Evolutionary conservation across 176 grass and related monocot species (phyloP).

Genomic region (Melocanna baccifera): DNA sequence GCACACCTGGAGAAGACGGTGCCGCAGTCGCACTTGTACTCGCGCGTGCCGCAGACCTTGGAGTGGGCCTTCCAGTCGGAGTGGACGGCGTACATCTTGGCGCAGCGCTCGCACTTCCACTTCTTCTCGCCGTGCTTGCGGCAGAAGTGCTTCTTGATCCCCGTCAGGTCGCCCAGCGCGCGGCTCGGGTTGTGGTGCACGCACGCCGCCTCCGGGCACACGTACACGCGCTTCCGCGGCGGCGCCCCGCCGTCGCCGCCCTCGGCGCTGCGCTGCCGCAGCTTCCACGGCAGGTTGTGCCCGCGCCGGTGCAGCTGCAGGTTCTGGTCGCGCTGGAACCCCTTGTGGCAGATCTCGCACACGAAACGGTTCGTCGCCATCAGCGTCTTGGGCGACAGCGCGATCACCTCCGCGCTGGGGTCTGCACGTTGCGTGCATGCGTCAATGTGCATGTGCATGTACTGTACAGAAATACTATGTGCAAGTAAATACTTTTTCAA

Average conservation of each 20-base stretch:
- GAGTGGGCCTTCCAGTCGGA: conserved; percentile 99
- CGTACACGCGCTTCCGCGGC: conserved; percentile 55
- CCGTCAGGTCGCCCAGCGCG: conserved; percentile 75
- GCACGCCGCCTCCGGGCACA: conserved; percentile 65
- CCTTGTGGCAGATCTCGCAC: conserved; percentile 96
- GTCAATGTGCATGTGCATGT: not conserved
- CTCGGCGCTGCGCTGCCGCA: conserved; percentile 39
- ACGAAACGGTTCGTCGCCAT: conserved; percentile 86
- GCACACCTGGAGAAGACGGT: conserved; percentile 91
- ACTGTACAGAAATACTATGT: not conserved
- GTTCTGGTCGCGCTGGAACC: conserved; percentile 93
- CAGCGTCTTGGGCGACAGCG: conserved; percentile 73
- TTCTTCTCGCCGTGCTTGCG: conserved; percentile 89
- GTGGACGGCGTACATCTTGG: conserved; percentile 90
- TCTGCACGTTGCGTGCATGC: conserved; percentile 25
- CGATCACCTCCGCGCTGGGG: conserved; percentile 84
- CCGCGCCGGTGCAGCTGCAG: conserved; percentile 95
- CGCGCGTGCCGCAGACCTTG: conserved; percentile 95
- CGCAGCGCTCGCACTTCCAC: conserved; percentile 76
- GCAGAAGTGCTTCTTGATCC: conserved; percentile 83
- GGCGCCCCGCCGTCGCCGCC: not conserved
- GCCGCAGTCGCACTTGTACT: conserved; percentile 95
- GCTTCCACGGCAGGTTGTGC: conserved; percentile 99
- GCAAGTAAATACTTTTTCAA: not conserved
- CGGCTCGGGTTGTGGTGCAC: conserved; percentile 66